Evolutionary conservation across 2,329 filamentous ascomycete genomes (phyloP).

Genomic region (Leptographium procerum): DNA sequence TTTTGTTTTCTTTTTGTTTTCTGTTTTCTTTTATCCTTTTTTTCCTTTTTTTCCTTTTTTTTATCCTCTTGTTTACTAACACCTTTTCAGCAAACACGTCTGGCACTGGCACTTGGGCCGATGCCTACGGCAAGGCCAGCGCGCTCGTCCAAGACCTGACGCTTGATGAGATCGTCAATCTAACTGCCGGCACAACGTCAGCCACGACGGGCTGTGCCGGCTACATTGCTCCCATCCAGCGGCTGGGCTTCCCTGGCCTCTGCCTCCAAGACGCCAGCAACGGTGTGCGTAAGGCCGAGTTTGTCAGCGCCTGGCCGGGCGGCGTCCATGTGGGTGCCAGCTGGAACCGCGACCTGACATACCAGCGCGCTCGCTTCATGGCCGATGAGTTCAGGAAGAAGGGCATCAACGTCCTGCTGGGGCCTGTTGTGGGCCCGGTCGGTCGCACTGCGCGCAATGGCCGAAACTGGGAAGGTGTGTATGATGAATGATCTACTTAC

Average conservation of each 20-base stretch:
- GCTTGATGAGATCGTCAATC: conserved; percentile 62
- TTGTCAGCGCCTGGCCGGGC: conserved; percentile 27
- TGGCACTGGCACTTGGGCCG: conserved; percentile 54
- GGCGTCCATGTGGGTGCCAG: conserved; percentile 14
- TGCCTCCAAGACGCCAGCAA: conserved; percentile 34
- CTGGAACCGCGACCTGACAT: conserved; percentile 65
- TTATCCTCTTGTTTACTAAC: too few relatives aligned
- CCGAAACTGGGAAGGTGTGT: conserved; percentile 43
- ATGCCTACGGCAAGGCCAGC: conserved; percentile 54
- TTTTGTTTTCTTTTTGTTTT: too few relatives aligned
- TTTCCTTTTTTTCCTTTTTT: too few relatives aligned
- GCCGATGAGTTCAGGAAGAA: conserved; percentile 65
- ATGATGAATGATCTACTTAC: too few relatives aligned
- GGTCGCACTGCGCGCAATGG: conserved; percentile 51
- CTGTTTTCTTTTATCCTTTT: too few relatives aligned
- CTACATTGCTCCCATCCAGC: conserved; percentile 25
- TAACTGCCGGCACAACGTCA: conserved; percentile 59
- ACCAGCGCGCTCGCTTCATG: conserved; percentile 59
- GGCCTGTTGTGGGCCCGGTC: conserved; percentile 60
- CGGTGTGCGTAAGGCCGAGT: conserved; percentile 29
- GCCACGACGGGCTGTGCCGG: conserved; percentile 38
- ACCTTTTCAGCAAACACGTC: conserved; percentile 32
- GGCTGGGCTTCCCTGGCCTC: conserved; percentile 31
- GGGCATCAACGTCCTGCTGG: conserved; percentile 67
- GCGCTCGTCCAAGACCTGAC: conserved; percentile 61